Percentiles rank a stretch among this genome's conserved stretches.
These are phyloP conservation scores for Iberis amara DNA, from an alignment of 441 rosid genomes.

Conservation along the genomic window DNA sequence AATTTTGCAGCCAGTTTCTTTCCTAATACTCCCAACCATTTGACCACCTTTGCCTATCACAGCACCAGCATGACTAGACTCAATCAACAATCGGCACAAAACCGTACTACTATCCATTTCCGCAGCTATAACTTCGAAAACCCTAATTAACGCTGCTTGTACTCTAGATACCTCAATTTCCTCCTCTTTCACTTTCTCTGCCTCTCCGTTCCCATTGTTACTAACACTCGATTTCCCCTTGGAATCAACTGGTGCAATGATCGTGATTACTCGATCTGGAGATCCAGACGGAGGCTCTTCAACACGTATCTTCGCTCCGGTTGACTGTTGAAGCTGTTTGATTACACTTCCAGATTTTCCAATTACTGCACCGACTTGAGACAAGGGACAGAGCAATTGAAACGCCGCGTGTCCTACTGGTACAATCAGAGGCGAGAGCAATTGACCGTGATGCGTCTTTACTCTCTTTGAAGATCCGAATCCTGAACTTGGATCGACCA, in stretches of 20 bases:
- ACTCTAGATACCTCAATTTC: slow-evolving; percentile 62
- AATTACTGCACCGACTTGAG: slow-evolving; percentile 74
- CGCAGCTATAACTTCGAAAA: slow-evolving; percentile 70
- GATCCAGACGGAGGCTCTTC: slow-evolving; percentile 62
- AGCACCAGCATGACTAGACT: slow-evolving; percentile 63
- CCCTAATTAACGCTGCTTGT: slow-evolving; percentile 75
- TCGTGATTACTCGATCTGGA: slow-evolving; percentile 60
- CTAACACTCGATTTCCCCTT: slow-evolving; percentile 18
- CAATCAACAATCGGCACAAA: slow-evolving; percentile 67
- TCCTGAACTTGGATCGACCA: slow-evolving; percentile 37
- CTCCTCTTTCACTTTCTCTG: slow-evolving; percentile 22
- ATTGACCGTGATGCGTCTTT: slow-evolving; percentile 32
- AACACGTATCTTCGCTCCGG: slow-evolving; percentile 69
- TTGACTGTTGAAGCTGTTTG: slow-evolving; percentile 67
- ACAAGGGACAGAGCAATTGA: slow-evolving; percentile 61
- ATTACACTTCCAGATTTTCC: slow-evolving; percentile 75
- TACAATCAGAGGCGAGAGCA: slow-evolving; percentile 29
- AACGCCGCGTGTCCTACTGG: slow-evolving; percentile 54
- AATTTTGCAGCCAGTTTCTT: slow-evolving; percentile 64
- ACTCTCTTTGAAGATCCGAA: slow-evolving; percentile 50
- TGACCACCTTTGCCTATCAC: slow-evolving; percentile 89
- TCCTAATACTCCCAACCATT: slow-evolving; percentile 69
- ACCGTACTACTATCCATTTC: slow-evolving; percentile 50
- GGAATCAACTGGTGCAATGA: slow-evolving; percentile 38
- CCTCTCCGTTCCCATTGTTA: slow-evolving; percentile 21